Evolutionary conservation across 2,329 filamentous ascomycete genomes (phyloP), one percentile per base, ranked within the genome.

Genomic region (Trichoderma asperellum): DNA sequence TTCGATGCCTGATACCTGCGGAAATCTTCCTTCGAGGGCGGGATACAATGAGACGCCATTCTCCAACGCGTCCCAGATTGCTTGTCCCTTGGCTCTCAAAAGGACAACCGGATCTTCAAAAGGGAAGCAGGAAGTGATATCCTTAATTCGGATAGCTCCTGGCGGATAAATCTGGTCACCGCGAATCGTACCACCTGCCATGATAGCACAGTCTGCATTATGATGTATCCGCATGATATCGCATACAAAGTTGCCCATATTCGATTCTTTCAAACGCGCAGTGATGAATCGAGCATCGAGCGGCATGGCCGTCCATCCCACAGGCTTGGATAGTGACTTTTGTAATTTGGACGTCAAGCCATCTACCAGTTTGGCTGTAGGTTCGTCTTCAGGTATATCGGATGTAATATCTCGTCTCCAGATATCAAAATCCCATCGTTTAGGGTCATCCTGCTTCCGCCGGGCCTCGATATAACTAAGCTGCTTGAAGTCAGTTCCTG

Each of bases 71-170:
- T 89, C 90, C 75, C 90, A 83, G 37, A 97, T 88, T 1, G 90
- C 91, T 73, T 88, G 84, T 0, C 94, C 94, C 0, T 83, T 88
- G 5, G 93, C 85, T 40, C 86, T 87, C 70, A 97, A 83, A 4
- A 96, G 88, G 0, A 97, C 91, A 1, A 94, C 91, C 0, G 94
- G 93, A 72, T 97, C 94, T 76, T 97, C 94, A 74, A 97, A 97
- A 0, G 94, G 94, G 73, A 97, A 97, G 76, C 93, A 97, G 62
- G 92, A 92, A 69, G 94, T 87, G n/a, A 96, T 88, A 75, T 96
- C 93, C 75, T 92, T 92, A 70, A 97, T 82, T 29, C 90, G 84
- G 8, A 97, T 82, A 0, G 94, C 83, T 0, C 94, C 94, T 0
- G 93, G 92, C 0, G 93, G 89, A 74, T 97, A 97, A 37, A 97